A percentile compares a stretch with the other conserved stretches of the same genome.
Conservation (phyloP, 1,284 basidiomycete species). For the Heliocybe sulcata region DNA sequence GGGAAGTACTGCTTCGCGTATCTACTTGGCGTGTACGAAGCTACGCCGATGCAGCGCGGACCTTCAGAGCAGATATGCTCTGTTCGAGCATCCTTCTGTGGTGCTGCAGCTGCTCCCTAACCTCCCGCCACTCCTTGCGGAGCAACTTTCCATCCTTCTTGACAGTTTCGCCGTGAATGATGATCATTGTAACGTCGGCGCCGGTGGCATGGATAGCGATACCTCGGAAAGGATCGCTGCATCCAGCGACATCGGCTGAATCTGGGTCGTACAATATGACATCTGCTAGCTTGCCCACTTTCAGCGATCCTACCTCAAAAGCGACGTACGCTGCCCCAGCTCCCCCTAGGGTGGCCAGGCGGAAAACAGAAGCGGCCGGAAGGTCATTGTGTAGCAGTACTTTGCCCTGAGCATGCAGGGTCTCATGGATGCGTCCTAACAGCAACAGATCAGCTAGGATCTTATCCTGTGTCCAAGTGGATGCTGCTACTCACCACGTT, state of each 20-base stretch:
- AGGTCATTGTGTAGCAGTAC: constrained; percentile 16
- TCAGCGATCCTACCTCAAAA: not conserved
- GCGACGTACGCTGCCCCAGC: constrained; percentile 11
- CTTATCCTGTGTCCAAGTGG: constrained; percentile 6
- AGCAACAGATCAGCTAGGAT: constrained; percentile 16
- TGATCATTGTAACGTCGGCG: constrained; percentile 22
- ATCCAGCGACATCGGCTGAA: constrained; percentile 17
- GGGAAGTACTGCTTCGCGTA: too few species aligned
- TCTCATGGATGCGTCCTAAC: constrained; percentile 21
- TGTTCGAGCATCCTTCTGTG: not conserved
- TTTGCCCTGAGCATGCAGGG: constrained; percentile 12
- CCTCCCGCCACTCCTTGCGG: constrained; percentile 1
- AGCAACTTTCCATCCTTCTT: constrained; percentile 16
- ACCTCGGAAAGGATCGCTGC: constrained; percentile 20
- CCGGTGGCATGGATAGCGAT: constrained; percentile 24
- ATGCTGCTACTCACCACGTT: constrained; percentile 15
- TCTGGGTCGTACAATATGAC: constrained; percentile 22
- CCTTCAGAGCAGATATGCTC: not conserved
- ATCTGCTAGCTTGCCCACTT: constrained; percentile 25
- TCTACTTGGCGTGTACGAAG: too few species aligned
- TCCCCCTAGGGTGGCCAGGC: constrained; percentile 24
- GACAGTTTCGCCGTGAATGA: constrained; percentile 25
- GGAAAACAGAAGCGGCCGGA: constrained; percentile 21
- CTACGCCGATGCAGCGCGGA: too few species aligned
- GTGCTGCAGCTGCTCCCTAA: constrained; percentile 2